phyloP scores from a whole-genome alignment of 768 basidiomycete genomes.

The Cubamyces sp. region DNA sequence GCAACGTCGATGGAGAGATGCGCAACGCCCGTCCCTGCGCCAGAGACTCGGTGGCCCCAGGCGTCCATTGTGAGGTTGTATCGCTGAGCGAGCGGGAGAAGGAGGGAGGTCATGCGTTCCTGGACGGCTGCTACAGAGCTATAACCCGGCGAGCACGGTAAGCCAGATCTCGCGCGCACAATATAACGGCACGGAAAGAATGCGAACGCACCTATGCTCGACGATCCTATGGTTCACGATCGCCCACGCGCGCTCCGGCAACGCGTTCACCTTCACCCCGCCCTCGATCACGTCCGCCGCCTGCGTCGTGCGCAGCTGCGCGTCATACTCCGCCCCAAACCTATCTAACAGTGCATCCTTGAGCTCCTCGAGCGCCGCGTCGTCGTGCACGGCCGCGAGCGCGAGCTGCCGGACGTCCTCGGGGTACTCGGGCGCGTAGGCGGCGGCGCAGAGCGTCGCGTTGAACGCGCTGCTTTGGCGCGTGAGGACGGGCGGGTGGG shows the following conservation, averaged over 20 bases:
- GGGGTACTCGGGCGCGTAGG: conserved; percentile 60
- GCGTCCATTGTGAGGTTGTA: conserved; percentile 65
- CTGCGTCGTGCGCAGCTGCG: conserved; percentile 71
- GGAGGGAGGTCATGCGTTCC: conserved; percentile 50
- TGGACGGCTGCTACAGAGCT: conserved; percentile 45
- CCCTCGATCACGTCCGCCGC: conserved; percentile 66
- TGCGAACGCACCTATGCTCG: conserved; percentile 24
- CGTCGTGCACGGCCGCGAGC: conserved; percentile 49
- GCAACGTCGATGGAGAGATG: conserved; percentile 54
- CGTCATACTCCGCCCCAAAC: conserved; percentile 34
- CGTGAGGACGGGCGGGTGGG: conserved; percentile 53
- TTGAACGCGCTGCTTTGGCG: conserved; percentile 54
- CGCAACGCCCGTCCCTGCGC: conserved; percentile 41
- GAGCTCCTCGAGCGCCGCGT: conserved; percentile 49
- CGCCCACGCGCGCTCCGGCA: conserved; percentile 77
- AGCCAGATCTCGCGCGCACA: conserved; percentile 28
- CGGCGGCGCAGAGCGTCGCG: conserved; percentile 64
- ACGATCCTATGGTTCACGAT: conserved; percentile 76
- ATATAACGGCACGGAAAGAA: not conserved
- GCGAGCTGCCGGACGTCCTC: conserved; percentile 50
- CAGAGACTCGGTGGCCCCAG: conserved; percentile 51
- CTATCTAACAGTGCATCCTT: conserved; percentile 45
- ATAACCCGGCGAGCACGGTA: conserved; percentile 31
- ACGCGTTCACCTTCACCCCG: conserved; percentile 56
- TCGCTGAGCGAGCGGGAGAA: conserved; percentile 63